Evolutionary conservation across 163 green algal genomes (phyloP).

Genomic region (Picocystis sp.): DNA sequence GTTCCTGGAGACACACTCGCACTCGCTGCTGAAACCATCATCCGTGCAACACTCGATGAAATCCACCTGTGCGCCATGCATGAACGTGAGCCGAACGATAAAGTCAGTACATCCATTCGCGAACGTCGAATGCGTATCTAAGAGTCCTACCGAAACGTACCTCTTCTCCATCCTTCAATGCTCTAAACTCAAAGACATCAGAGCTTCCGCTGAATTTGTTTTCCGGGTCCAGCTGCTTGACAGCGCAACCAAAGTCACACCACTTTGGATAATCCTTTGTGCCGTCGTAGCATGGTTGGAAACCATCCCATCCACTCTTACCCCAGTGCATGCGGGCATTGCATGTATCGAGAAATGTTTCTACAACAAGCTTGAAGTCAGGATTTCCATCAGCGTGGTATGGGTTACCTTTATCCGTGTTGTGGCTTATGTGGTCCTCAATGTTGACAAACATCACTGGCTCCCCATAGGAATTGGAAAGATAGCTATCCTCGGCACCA

Average conservation of each 20-base stretch:
- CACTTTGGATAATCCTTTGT: constrained; percentile 53
- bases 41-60: constrained; percentile 35
- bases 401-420: constrained; percentile 2
- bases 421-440: constrained; percentile 48
- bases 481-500: constrained; percentile 33
- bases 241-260: constrained; percentile 83
- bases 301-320: constrained; percentile 54
- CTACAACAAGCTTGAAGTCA: constrained; percentile 38
- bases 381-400: constrained; percentile 29
- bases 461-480: constrained; percentile 31
- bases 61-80: constrained; percentile 6
- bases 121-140: not conserved
- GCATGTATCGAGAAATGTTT: constrained; percentile 27
- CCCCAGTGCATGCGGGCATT: constrained; percentile 63
- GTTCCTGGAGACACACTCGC: too few species aligned
- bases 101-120: constrained; percentile 37
- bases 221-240: constrained; percentile 55
- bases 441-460: constrained; percentile 69
- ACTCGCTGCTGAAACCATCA: constrained; percentile 23
- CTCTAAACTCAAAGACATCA: not conserved
- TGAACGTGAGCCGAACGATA: constrained; percentile 15
- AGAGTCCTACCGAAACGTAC: not conserved
- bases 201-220: constrained; percentile 45
- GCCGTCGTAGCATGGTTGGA: constrained; percentile 53
- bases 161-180: not conserved